Evolutionary conservation across 2,329 filamentous ascomycete genomes (phyloP).

Genomic region (Alternaria sp.): DNA sequence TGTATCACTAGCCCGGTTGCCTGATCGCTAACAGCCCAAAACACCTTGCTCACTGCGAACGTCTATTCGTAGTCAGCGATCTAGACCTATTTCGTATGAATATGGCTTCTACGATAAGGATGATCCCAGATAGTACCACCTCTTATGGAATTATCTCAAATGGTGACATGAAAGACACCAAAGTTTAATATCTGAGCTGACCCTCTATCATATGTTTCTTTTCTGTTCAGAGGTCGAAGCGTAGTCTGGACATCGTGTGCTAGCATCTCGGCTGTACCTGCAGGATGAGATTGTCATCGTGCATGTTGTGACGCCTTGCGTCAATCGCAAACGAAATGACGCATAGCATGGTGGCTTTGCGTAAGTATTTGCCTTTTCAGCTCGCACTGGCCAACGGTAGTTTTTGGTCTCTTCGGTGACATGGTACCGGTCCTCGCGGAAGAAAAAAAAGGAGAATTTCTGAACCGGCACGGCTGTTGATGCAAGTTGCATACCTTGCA

Average conservation of each 20-base stretch:
- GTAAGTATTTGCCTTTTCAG: slow-evolving; percentile 1
- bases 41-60: not conserved
- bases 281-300: slow-evolving; percentile 6
- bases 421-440: not conserved
- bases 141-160: not conserved
- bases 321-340: slow-evolving; percentile 1
- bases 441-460: not conserved
- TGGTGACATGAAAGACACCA: not conserved
- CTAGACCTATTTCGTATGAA: not conserved
- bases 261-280: slow-evolving; percentile 5
- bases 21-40: not conserved
- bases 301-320: slow-evolving; percentile 4
- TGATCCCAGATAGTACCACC: not conserved
- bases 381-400: not conserved
- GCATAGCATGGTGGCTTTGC: not conserved
- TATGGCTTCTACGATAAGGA: not conserved
- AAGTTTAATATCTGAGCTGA: not conserved
- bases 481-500: not conserved
- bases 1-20: not conserved
- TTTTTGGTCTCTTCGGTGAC: not conserved
- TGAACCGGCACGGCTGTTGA: not conserved
- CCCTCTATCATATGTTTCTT: not conserved
- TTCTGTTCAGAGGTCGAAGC: not conserved
- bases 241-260: not conserved
- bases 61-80: not conserved